Base-by-base conservation (phyloP, 2,329 filamentous ascomycete species). In the Rhexocercosporidium sp. region DNA sequence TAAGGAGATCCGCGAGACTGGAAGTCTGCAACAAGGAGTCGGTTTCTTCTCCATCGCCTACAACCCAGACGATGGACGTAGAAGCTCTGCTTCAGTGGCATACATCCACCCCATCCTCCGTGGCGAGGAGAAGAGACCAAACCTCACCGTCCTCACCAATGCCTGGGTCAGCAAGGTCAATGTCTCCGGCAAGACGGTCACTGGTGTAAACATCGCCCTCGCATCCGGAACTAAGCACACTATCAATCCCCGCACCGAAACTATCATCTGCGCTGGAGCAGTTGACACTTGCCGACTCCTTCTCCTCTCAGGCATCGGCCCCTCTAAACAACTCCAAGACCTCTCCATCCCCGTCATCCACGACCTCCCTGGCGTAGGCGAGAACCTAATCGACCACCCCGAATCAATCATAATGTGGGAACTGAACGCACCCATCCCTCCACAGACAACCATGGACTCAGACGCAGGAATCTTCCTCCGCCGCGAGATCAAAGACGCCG, bases 41-140 rank as follows among this genome's bases (percentile, higher is more conserved):
- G 94, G 94, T 65, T 97, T 97, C 85, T 95, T 97, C 84, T 94
- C 91, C 71, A 89, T 97, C 72, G 90, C 92, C 44, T 97, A 97
- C 82, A 96, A 97, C 82, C 94, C 94, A 2, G 93, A 97, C 75
- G 90, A 93, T 75, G 92, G 93, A 76, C 87, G 88, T 74, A 89
- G 94, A 70, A 95, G 91, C 82, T 94, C 91, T 77, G 93, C 94
- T 67, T 94, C 91, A 66, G 93, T 97, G 25, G 94, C 94, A 20
- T 97, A 97, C 81, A 94, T 97, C 76, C 94, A 97, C 81, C 94
- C 94, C 41, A 94, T 97, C 75, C 86, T 97, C 62, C 88, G 91
- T 47, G 93, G 92, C 47, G 90, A 94, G 57, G 93, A 97, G 84
- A 88, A 89, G 78, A 86, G 92, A 65, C 88, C 92, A 16, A 97